Conservation (phyloP, 2,329 filamentous ascomycete genomes). For the Apiospora marii region DNA sequence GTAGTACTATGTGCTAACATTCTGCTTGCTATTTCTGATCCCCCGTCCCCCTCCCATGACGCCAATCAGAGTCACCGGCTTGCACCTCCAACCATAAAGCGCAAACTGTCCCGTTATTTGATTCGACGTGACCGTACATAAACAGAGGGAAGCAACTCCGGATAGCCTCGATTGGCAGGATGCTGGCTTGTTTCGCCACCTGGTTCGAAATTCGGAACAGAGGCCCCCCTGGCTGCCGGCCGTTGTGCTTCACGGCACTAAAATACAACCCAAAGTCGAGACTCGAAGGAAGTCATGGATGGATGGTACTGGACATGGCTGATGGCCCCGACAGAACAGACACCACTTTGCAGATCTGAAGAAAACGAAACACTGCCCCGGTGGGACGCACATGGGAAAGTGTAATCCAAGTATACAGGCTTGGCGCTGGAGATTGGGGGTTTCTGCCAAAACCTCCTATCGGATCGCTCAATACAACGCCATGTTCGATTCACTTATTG, state of each 20-base stretch:
- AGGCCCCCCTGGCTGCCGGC: background rate
- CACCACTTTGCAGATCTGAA: constrained; percentile 7
- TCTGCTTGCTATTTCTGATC: constrained; percentile 1
- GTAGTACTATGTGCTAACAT: constrained; percentile 4
- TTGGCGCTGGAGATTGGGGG: constrained; percentile 16
- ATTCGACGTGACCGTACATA: constrained; percentile 10
- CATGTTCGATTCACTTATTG: constrained; percentile 24
- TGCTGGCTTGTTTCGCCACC: constrained; percentile 8
- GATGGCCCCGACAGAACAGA: background rate
- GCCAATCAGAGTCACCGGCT: background rate
- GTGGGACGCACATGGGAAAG: constrained; percentile 14
- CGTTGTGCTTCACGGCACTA: constrained; percentile 5
- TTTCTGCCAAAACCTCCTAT: constrained; percentile 15
- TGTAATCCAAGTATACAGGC: background rate
- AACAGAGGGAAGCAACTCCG: background rate
- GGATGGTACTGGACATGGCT: too few relatives aligned
- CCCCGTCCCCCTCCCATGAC: background rate
- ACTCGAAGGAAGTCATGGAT: background rate
- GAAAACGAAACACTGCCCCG: constrained; percentile 15
- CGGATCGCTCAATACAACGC: constrained; percentile 23
- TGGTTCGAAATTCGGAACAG: constrained; percentile 11
- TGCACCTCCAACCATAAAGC: constrained; percentile 10
- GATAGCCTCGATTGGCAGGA: constrained; percentile 9
- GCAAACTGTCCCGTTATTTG: background rate
- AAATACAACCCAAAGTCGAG: background rate